phyloP scores from a whole-genome alignment of 805 yeast genomes.

The Phaffomyces antillensis region DNA sequence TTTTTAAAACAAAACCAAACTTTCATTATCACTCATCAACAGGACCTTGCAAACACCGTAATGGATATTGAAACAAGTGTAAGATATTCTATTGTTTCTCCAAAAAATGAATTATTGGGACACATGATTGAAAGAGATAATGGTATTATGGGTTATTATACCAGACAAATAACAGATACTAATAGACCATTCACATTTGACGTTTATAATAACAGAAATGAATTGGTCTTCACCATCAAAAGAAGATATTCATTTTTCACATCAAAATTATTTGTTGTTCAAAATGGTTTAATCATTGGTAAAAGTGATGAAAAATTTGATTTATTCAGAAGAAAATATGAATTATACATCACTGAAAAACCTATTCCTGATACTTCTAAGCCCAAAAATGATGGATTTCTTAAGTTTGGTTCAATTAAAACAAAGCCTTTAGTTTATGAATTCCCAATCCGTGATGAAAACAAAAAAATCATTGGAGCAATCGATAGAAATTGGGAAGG shows the following conservation, averaged over 20 bases:
- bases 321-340: conserved; percentile 1
- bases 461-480: not conserved
- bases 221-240: not conserved
- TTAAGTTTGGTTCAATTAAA: not conserved
- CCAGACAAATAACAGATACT: not conserved
- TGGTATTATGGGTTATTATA: not conserved
- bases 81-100: not conserved
- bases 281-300: conserved; percentile 2
- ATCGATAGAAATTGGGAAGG: conserved; percentile 3
- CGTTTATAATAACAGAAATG: not conserved
- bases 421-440: not conserved
- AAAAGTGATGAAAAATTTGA: conserved; percentile 1
- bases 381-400: not conserved
- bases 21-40: not conserved
- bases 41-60: not conserved
- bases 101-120: not conserved
- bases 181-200: not conserved
- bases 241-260: not conserved
- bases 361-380: not conserved
- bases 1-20: no score
- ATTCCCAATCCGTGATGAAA: not conserved
- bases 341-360: not conserved
- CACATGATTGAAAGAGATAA: not conserved
- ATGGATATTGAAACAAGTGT: not conserved
- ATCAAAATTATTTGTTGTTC: conserved; percentile 1